Conservation (phyloP, 1,284 basidiomycete species). For the Entoloma clypeatum region DNA sequence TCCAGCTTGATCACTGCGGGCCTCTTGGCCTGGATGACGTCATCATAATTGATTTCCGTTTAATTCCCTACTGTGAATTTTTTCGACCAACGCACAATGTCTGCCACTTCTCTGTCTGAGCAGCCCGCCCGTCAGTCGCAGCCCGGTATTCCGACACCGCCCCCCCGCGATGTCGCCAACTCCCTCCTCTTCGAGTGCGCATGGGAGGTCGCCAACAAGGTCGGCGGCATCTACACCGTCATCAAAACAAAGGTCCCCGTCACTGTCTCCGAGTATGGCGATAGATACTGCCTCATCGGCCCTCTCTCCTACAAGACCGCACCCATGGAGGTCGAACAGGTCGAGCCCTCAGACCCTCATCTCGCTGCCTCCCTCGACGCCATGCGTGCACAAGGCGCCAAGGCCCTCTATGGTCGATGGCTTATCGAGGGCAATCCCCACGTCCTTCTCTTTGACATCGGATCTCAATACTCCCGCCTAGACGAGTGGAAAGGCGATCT, state of each 20-base stretch:
- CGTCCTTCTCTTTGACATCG: constrained; percentile 94
- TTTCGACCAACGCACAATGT: no score
- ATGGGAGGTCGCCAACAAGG: constrained; percentile 96
- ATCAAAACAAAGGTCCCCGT: constrained; percentile 99
- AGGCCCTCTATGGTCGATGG: constrained; percentile 95
- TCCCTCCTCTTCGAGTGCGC: constrained; percentile 86
- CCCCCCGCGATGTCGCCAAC: constrained; percentile 69
- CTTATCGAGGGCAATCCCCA: constrained; percentile 94
- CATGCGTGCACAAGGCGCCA: constrained; percentile 88
- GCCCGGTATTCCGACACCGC: constrained; percentile 11
- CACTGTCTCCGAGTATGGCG: constrained; percentile 90
- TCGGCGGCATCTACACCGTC: constrained; percentile 98
- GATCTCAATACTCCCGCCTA: constrained; percentile 81
- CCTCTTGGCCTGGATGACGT: constrained; percentile 23
- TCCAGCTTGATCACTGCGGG: constrained; percentile 30
- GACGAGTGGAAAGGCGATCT: constrained; percentile 99
- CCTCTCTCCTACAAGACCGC: constrained; percentile 96
- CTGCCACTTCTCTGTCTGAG: no score
- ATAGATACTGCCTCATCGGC: constrained; percentile 91
- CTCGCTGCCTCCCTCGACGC: constrained; percentile 66
- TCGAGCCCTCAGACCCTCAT: constrained; percentile 77
- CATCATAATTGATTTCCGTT: constrained; percentile 5
- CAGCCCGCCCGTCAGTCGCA: no score
- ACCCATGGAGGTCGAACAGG: constrained; percentile 95
- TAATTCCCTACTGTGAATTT: not conserved